Percentiles rank a stretch among this genome's conserved stretches.
phyloP scores from a whole-genome alignment of 139 green algal species.

The Volvox reticuliferus region DNA sequence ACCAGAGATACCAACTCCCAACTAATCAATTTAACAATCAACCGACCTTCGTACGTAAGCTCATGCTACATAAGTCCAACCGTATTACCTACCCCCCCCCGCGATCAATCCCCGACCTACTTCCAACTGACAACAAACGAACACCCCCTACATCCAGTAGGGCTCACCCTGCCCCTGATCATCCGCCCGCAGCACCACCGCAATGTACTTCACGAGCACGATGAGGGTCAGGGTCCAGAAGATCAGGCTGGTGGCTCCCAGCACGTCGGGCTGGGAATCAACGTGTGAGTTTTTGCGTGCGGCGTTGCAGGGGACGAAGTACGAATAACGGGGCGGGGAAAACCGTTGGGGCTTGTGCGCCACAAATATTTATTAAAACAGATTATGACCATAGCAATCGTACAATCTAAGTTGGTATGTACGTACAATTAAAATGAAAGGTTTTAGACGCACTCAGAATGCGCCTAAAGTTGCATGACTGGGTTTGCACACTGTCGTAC shows the following conservation, averaged over 20 bases:
- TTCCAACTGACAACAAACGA: not conserved
- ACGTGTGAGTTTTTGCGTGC: not conserved
- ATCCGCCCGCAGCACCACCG: conserved; percentile 76
- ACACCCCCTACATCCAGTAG: too few species aligned
- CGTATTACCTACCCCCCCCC: too few species aligned
- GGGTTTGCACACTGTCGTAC: too few species aligned
- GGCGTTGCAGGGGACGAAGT: not conserved
- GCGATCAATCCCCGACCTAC: not conserved
- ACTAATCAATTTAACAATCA: not conserved
- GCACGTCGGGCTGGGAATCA: conserved; percentile 47
- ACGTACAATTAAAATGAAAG: not conserved
- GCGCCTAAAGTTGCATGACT: too few species aligned
- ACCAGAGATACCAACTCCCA: not conserved
- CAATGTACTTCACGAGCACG: conserved; percentile 70
- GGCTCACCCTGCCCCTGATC: conserved; percentile 84
- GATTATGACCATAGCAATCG: not conserved
- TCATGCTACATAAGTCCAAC: not conserved
- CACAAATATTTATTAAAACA: not conserved
- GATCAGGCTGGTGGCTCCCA: conserved; percentile 71
- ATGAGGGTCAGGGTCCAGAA: conserved; percentile 81
- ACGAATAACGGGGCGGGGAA: not conserved
- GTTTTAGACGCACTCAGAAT: too few species aligned
- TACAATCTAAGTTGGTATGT: not conserved
- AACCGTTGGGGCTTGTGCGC: not conserved
- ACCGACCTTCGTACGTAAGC: not conserved